Conservation (phyloP, 2,329 filamentous ascomycete genomes). For the Aureobasidium sp. region DNA sequence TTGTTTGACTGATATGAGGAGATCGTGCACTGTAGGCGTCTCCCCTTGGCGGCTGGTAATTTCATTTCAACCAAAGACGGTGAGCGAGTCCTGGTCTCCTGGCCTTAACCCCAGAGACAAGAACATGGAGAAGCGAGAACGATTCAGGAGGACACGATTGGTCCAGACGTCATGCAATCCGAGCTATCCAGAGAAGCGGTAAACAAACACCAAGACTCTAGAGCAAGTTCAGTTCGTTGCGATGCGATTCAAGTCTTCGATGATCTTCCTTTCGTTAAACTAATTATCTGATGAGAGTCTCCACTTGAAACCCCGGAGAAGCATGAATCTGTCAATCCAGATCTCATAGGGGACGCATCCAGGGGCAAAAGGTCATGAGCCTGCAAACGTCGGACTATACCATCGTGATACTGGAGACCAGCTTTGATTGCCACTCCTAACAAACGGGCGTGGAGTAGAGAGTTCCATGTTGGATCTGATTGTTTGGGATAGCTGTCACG, state of each 20-base stretch:
- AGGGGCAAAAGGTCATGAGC: constrained; percentile 2
- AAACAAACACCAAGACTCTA: constrained; percentile 6
- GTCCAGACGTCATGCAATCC: constrained; percentile 1
- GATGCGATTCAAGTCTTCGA: constrained; percentile 7
- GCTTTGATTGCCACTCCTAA: background rate
- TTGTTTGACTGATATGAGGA: constrained; percentile 7
- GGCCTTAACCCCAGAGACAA: background rate
- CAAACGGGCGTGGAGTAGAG: background rate
- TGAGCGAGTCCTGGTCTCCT: constrained; percentile 2
- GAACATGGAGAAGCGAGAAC: constrained; percentile 10
- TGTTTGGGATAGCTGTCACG: constrained; percentile 4
- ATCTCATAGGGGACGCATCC: constrained; percentile 7
- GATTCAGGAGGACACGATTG: background rate
- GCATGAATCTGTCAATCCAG: constrained; percentile 9
- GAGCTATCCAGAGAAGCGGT: background rate
- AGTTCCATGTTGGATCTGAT: constrained; percentile 1
- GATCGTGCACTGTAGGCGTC: constrained; percentile 6
- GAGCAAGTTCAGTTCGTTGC: background rate
- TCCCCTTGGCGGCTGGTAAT: constrained; percentile 6
- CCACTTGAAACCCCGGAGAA: background rate
- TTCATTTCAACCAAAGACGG: constrained; percentile 12
- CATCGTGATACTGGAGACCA: background rate
- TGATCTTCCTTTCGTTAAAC: constrained; percentile 4
- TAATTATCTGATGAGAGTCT: background rate
- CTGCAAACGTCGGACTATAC: constrained; percentile 6